Evolutionary conservation across 1,284 basidiomycete genomes (phyloP).

Genomic region (Abortiporus biennis): DNA sequence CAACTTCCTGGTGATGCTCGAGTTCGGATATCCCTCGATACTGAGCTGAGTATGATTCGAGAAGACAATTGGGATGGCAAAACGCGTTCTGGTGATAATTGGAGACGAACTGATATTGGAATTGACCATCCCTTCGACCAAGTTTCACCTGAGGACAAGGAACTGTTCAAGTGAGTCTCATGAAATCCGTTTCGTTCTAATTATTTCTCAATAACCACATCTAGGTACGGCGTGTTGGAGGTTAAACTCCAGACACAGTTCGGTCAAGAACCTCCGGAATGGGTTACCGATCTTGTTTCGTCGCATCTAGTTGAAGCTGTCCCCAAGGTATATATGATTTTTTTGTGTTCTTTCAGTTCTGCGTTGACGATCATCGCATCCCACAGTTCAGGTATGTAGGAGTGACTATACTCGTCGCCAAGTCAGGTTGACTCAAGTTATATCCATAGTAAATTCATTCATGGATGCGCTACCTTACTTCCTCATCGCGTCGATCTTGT

Average conservation of each 20-base stretch:
- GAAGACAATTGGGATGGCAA: slow-evolving; percentile 97
- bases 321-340: slow-evolving; percentile 47
- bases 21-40: slow-evolving; percentile 97
- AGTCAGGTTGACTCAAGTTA: neutral
- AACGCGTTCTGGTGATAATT: slow-evolving; percentile 79
- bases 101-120: slow-evolving; percentile 92
- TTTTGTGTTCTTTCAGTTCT: no score
- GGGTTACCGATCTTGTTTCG: slow-evolving; percentile 93
- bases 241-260: slow-evolving; percentile 97
- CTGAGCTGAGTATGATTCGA: slow-evolving; percentile 88
- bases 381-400: slow-evolving; percentile 9
- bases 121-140: slow-evolving; percentile 90
- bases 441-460: slow-evolving; percentile 84
- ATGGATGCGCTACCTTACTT: slow-evolving; percentile 91
- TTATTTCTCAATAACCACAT: neutral
- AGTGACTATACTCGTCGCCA: neutral
- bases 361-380: no score
- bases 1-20: slow-evolving; percentile 97
- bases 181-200: neutral
- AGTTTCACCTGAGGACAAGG: slow-evolving; percentile 77
- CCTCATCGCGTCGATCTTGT: slow-evolving; percentile 96
- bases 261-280: slow-evolving; percentile 93
- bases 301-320: slow-evolving; percentile 93
- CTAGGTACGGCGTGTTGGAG: slow-evolving; percentile 84
- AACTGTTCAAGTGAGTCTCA: slow-evolving; percentile 76